A percentile compares a stretch with the other conserved stretches of the same genome.
Evolutionary conservation across 768 basidiomycete species (phyloP).

Genomic region (Dioszegia aurantiaca): DNA sequence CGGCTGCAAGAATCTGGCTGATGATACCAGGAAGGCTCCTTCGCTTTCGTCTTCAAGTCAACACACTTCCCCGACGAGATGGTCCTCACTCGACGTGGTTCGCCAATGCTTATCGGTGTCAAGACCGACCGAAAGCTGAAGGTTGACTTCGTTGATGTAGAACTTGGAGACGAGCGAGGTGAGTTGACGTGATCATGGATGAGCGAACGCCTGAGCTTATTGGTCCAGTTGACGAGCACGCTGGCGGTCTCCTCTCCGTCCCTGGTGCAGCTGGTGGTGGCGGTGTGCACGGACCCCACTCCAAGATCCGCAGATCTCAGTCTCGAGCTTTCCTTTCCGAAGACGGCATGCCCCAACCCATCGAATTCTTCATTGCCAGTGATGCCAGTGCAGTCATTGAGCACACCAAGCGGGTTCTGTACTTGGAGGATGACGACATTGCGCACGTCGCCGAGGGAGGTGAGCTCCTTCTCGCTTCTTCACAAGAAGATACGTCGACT

Average conservation of each 20-base stretch:
- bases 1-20: neutral
- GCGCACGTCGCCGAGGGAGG: conserved; percentile 89
- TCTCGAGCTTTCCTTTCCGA: conserved; percentile 98
- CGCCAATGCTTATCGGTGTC: conserved; percentile 92
- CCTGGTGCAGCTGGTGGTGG: conserved; percentile 55
- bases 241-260: conserved; percentile 61
- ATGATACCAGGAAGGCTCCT: conserved; percentile 73
- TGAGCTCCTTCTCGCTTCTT: neutral
- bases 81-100: conserved; percentile 93
- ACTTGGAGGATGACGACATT: conserved; percentile 98
- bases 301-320: conserved; percentile 83
- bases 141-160: conserved; percentile 99
- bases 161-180: conserved; percentile 65
- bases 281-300: conserved; percentile 55
- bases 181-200: conserved; percentile 9
- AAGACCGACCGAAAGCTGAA: conserved; percentile 99
- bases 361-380: conserved; percentile 98
- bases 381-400: conserved; percentile 95
- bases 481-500: conserved; percentile 26
- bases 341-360: conserved; percentile 96
- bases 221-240: conserved; percentile 40
- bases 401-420: conserved; percentile 97
- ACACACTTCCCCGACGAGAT: conserved; percentile 91
- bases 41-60: conserved; percentile 99
- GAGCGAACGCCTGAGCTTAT: conserved; percentile 7